Percentiles rank a stretch among this genome's conserved stretches.
These are phyloP conservation scores for Passiflora organensis DNA, from an alignment of 345 rosid genomes.

Conservation along the genomic window DNA sequence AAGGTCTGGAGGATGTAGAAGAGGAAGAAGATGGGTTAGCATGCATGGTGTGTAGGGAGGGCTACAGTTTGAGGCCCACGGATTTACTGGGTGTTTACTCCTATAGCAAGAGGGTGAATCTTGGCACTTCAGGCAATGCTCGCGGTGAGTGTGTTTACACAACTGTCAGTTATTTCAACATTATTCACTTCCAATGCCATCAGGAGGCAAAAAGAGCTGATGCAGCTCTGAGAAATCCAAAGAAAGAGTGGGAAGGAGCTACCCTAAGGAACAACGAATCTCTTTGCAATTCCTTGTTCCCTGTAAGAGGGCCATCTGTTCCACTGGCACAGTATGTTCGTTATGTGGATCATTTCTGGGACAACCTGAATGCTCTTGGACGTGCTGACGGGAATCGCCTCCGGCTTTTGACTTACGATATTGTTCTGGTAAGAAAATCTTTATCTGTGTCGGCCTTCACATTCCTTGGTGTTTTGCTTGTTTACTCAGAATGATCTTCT, in stretches of 20 bases:
- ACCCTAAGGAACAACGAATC: slow-evolving; percentile 89
- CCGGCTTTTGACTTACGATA: slow-evolving; percentile 85
- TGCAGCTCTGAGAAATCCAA: slow-evolving; percentile 84
- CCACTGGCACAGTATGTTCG: slow-evolving; percentile 75
- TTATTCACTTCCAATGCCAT: slow-evolving; percentile 96
- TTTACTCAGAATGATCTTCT: neutral
- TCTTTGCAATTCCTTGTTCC: slow-evolving; percentile 94
- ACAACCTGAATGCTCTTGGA: slow-evolving; percentile 86
- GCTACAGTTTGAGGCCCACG: slow-evolving; percentile 87
- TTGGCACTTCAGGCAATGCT: slow-evolving; percentile 85
- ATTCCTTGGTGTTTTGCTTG: no score
- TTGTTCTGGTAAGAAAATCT: slow-evolving; percentile 64
- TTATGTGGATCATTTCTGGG: slow-evolving; percentile 91
- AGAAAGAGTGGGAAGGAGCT: slow-evolving; percentile 99
- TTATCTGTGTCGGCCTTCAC: no score
- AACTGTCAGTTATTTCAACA: slow-evolving; percentile 91
- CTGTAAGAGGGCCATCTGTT: slow-evolving; percentile 82
- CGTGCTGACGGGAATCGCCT: slow-evolving; percentile 94
- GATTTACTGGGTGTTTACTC: slow-evolving; percentile 89
- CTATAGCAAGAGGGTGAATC: slow-evolving; percentile 88
- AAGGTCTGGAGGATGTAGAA: slow-evolving; percentile 94
- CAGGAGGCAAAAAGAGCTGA: slow-evolving; percentile 99
- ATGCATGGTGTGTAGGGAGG: slow-evolving; percentile 98
- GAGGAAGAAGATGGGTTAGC: slow-evolving; percentile 97
- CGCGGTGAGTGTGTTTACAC: slow-evolving; percentile 98